Percentiles rank a stretch among this genome's conserved stretches.
These are phyloP conservation scores for Cupressus sempervirens DNA, from an alignment of 75 land plant genomes.

Conservation along the genomic window DNA sequence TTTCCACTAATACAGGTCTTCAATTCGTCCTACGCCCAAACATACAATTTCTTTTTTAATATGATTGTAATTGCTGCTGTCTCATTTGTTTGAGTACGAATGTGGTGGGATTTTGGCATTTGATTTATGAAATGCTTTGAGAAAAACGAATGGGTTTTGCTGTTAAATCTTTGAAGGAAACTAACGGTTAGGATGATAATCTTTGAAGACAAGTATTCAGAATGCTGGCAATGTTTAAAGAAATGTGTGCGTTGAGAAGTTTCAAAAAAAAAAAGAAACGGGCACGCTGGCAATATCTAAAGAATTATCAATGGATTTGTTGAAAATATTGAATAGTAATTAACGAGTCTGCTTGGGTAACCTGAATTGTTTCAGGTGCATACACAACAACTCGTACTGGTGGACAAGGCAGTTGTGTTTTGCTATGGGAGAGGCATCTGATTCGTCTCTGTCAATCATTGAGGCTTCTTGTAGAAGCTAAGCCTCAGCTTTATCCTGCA, in stretches of 20 bases:
- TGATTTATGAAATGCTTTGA: neutral
- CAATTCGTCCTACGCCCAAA: neutral
- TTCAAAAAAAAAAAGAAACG: too few species aligned
- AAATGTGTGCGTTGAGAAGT: too few species aligned
- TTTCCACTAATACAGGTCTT: neutral
- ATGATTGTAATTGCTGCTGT: too few species aligned
- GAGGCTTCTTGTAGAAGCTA: constrained; percentile 25
- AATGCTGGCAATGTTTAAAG: too few species aligned
- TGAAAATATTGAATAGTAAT: neutral
- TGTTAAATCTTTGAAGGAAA: neutral
- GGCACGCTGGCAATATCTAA: too few species aligned
- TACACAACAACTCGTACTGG: constrained; percentile 78
- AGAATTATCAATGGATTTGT: neutral
- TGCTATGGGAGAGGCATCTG: constrained; percentile 85
- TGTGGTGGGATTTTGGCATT: neutral
- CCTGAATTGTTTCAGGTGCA: constrained; percentile 47
- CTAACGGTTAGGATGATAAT: too few species aligned
- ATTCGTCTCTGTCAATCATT: constrained; percentile 55
- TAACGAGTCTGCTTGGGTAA: neutral
- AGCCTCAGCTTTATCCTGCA: constrained; percentile 26
- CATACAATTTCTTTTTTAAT: neutral
- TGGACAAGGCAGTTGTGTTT: constrained; percentile 26
- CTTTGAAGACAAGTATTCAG: neutral
- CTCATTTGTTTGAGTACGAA: too few species aligned
- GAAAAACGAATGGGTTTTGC: neutral